Base-by-base conservation (phyloP, 2,329 filamentous ascomycete genomes). In the Botryotinia narcissicola region DNA sequence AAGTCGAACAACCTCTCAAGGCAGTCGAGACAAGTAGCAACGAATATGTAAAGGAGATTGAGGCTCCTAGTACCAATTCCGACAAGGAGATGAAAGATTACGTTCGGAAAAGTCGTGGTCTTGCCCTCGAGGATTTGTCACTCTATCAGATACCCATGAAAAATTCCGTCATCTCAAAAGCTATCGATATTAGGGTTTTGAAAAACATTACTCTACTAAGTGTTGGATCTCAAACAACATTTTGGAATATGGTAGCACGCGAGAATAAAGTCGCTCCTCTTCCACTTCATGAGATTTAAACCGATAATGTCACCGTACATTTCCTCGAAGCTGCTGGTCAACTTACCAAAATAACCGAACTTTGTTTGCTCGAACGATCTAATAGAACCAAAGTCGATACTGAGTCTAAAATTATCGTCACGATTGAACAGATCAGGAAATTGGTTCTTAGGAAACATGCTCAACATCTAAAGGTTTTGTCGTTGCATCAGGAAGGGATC, bases 91-190 rank as follows among this genome's bases (percentile, higher is more conserved):
- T 78, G 76, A 84, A 81, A 51, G 85, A 88, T 25, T 92, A 91
- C 78, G 81, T 89, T 59, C 85, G 88, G 46, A 81, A 83, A 4
- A 90, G 88, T 1, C 84, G 90, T 76, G 90, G 90, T 1, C 81
- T 91, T 20, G 82, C 86, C 2, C 83, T 92, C 1, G 81, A 87
- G 69, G 84, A 84, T 2, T 82, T 92, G 29, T 84, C 84, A 72
- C 83, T 91, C 40, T 84, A 90, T 77, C 83, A 90, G 46, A 85
- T 92, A 48, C 90, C 90, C 0, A 84, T 90, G 76, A 89, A 87
- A 79, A 84, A 89, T 3, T 87, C 86, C 0, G 84, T 90, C 0
- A 78, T 92, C 14, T 85, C 84, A 29, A 83, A 84, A 42, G 87
- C 87, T 0, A 81, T 92, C 51, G 88, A 92, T 76, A 77, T 92